Percentiles rank a stretch among this genome's conserved stretches.
These are phyloP conservation scores for Paecilomyces fulvus DNA, from an alignment of 2,329 filamentous ascomycete genomes.

Conservation along the genomic window DNA sequence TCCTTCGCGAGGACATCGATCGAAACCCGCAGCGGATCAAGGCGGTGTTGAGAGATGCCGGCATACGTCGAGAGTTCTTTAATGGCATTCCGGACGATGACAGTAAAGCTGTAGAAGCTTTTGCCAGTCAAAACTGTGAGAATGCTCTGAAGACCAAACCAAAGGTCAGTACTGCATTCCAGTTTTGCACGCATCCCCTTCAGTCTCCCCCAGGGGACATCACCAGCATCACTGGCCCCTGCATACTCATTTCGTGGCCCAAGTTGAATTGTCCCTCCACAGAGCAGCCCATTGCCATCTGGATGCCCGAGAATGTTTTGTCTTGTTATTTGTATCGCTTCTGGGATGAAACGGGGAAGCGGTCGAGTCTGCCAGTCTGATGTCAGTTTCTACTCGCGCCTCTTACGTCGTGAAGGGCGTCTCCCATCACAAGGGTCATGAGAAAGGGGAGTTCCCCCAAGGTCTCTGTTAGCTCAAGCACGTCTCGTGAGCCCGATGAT, in stretches of 20 bases:
- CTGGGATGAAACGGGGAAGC: neutral
- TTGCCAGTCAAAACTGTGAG: conserved; percentile 60
- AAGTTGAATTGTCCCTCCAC: neutral
- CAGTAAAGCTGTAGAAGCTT: conserved; percentile 58
- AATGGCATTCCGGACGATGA: conserved; percentile 47
- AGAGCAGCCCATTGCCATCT: neutral
- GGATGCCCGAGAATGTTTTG: neutral
- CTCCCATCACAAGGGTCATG: neutral
- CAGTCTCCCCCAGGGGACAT: neutral
- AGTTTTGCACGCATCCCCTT: conserved; percentile 1
- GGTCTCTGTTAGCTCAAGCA: neutral
- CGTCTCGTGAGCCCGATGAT: neutral
- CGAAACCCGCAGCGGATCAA: conserved; percentile 63
- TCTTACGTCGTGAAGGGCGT: neutral
- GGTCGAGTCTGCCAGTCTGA: neutral
- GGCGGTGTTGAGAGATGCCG: conserved; percentile 51
- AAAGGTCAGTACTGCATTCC: conserved; percentile 51
- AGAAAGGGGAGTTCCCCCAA: neutral
- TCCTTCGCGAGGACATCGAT: conserved; percentile 68
- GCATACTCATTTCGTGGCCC: neutral
- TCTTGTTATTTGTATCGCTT: neutral
- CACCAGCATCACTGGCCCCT: neutral
- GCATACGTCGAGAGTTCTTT: conserved; percentile 59
- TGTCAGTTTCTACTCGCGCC: neutral
- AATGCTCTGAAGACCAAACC: conserved; percentile 78